phyloP scores from a whole-genome alignment of 805 yeast species.

The Metschnikowia vanudenii region DNA sequence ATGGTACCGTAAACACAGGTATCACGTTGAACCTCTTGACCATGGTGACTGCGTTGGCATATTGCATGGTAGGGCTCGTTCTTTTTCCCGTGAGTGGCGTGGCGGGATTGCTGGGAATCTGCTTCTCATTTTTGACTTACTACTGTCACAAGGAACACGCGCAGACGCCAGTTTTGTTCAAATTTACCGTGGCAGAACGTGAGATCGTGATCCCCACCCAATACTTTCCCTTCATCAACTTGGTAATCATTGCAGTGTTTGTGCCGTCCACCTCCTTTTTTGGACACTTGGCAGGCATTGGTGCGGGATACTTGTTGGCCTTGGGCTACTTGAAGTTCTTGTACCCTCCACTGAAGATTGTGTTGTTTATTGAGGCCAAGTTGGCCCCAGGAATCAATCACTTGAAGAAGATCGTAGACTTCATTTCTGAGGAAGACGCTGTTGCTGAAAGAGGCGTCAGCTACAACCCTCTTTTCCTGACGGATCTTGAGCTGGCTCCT shows the following conservation, averaged over 20 bases:
- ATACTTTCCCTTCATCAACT: conserved; percentile 50
- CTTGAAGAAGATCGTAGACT: conserved; percentile 55
- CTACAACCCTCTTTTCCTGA: conserved; percentile 29
- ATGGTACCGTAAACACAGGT: conserved; percentile 88
- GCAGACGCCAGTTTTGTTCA: conserved; percentile 39
- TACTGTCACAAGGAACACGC: conserved; percentile 49
- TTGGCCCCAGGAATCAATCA: conserved; percentile 48
- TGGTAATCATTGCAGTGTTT: conserved; percentile 49
- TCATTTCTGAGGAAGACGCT: conserved; percentile 61
- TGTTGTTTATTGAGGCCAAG: conserved; percentile 63
- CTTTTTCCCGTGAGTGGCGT: conserved; percentile 54
- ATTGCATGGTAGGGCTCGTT: conserved; percentile 49
- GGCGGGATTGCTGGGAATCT: conserved; percentile 73
- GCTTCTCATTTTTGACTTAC: conserved; percentile 64
- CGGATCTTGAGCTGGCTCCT: conserved; percentile 23
- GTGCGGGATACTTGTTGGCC: conserved; percentile 64
- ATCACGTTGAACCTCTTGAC: conserved; percentile 72
- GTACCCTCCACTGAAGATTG: conserved; percentile 64
- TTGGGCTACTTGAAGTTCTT: conserved; percentile 55
- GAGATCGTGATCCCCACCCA: conserved; percentile 56
- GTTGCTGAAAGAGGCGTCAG: conserved; percentile 40
- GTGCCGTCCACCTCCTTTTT: conserved; percentile 68
- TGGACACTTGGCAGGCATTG: conserved; percentile 70
- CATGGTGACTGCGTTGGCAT: conserved; percentile 63
- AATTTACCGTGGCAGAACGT: conserved; percentile 30